Base-by-base conservation (phyloP, 2,329 filamentous ascomycete genomes). In the Beauveria sp. region DNA sequence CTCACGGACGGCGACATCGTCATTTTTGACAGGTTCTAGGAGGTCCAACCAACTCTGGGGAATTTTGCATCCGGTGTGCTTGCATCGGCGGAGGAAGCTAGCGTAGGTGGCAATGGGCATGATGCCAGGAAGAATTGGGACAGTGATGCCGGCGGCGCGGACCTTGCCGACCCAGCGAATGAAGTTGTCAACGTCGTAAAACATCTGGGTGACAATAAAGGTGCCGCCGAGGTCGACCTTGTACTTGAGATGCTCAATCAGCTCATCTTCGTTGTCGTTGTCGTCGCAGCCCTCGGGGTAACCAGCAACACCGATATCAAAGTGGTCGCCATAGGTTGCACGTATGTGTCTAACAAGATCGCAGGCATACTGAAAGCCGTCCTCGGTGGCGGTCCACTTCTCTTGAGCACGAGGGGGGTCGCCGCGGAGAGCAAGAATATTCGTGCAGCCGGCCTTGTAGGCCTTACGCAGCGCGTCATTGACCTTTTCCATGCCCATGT, bases 131-230 rank as follows among this genome's bases (percentile, higher is more conserved):
- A 96, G 84, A 66, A 96, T 95, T 18, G 90, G 90, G 38, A 95
- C 80, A 28, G 78, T 87, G 70, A 99, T 93, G 53, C 95, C 95
- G 70, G 86, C 87, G 58, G 87, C 91, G 55, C 93, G 88, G 63
- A 93, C 92, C 72, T 90, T 95, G 67, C 84, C 80, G 43, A 96
- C 89, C 95, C 95, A 99, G 58, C 87, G 84, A 59, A 98, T 77
- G 76, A 99, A 99, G 72, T 95, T 93, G 70, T 99, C 93, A 55
- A 86, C 93, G 70, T 99, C 93, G 79, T 99, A 99, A 77, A 98
- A 98, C 95, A 99, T 99, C 78, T 99, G 95, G 0, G 95, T 98
- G 59, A 99, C 90, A 65, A 99, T 90, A 73, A 98, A 99, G 7
- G 89, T 88, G 64, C 89, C 93, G 57, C 95, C 95, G 63, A 91